phyloP scores from a whole-genome alignment of 495 filamentous ascomycete genomes.

The Penicillium waksmanii region DNA sequence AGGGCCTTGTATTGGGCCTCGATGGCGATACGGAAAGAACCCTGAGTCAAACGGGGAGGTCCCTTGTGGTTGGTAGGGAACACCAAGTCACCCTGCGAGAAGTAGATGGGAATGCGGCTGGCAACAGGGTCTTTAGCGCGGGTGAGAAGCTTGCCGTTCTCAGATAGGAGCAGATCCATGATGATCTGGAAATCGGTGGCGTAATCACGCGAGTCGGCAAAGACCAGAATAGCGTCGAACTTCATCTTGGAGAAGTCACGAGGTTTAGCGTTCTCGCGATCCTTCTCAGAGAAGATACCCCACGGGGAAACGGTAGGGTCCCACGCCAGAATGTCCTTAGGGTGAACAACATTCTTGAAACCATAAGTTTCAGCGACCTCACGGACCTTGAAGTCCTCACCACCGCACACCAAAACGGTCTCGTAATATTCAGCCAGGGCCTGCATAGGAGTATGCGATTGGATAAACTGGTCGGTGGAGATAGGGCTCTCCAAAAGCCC shows the following conservation, averaged over 20 bases:
- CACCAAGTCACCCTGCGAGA: slow-evolving; percentile 74
- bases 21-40: slow-evolving; percentile 74
- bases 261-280: slow-evolving; percentile 66
- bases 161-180: slow-evolving; percentile 76
- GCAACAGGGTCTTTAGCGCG: slow-evolving; percentile 68
- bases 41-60: slow-evolving; percentile 72
- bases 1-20: slow-evolving; percentile 80
- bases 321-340: slow-evolving; percentile 88
- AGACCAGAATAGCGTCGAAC: slow-evolving; percentile 82
- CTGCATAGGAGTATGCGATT: slow-evolving; percentile 92
- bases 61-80: slow-evolving; percentile 77
- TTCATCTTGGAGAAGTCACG: slow-evolving; percentile 70
- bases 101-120: slow-evolving; percentile 74
- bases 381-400: slow-evolving; percentile 87
- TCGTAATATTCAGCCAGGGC: slow-evolving; percentile 81
- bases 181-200: slow-evolving; percentile 85
- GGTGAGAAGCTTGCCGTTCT: slow-evolving; percentile 70
- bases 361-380: slow-evolving; percentile 85
- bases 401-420: slow-evolving; percentile 84
- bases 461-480: slow-evolving; percentile 88
- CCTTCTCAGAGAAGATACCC: slow-evolving; percentile 69
- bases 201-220: slow-evolving; percentile 83
- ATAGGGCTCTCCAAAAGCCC: slow-evolving; percentile 73
- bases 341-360: slow-evolving; percentile 85
- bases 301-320: slow-evolving; percentile 82